These are phyloP conservation scores for Macrocybe gigantea DNA, from an alignment of 768 basidiomycete genomes.

Conservation along the genomic window DNA sequence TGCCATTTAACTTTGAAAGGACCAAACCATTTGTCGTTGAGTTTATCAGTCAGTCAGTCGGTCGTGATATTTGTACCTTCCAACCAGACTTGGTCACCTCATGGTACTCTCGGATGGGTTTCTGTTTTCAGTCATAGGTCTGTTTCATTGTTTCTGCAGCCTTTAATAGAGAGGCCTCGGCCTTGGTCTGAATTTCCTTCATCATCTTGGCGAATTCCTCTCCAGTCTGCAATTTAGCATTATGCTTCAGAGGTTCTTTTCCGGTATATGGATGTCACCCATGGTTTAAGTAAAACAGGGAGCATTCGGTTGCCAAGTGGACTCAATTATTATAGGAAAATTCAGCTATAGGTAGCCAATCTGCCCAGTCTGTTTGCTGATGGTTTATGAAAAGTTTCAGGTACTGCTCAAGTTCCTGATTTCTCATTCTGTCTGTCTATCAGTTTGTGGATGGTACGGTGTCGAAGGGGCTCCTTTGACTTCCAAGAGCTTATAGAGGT, in stretches of 20 bases:
- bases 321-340: slow-evolving; percentile 25
- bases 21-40: no score
- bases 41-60: no score
- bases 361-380: slow-evolving; percentile 2
- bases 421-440: not conserved
- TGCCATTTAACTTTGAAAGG: no score
- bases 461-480: not conserved
- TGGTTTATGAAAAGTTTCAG: not conserved
- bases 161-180: no score
- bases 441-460: not conserved
- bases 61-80: no score
- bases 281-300: slow-evolving; percentile 25
- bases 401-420: slow-evolving; percentile 1
- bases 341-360: slow-evolving; percentile 21
- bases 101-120: no score
- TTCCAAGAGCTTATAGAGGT: not conserved
- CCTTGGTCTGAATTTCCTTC: no score
- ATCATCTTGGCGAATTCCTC: no score
- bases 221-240: no score
- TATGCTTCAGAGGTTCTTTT: slow-evolving; percentile 20
- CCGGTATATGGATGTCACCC: slow-evolving; percentile 18
- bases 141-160: no score
- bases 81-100: no score
- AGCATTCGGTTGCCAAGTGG: slow-evolving; percentile 16
- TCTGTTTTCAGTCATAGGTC: no score